Conservation (phyloP, 176 grass and related monocot species). For the Oryza meridionalis region DNA sequence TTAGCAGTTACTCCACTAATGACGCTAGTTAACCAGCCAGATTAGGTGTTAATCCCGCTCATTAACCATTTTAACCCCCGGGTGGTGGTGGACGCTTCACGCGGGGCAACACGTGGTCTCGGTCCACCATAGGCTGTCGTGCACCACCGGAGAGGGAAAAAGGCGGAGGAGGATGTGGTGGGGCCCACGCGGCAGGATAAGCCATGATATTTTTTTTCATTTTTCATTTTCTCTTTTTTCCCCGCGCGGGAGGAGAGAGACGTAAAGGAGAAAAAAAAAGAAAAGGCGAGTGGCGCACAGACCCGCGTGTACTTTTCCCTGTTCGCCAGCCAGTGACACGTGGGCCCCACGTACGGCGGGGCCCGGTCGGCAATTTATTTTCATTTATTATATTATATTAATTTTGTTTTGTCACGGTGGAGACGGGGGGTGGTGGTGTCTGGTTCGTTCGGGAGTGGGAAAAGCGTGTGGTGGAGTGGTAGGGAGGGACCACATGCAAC, state of each 20-base stretch:
- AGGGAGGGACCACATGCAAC: slow-evolving; percentile 44
- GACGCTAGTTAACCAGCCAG: neutral
- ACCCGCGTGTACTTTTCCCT: slow-evolving; percentile 32
- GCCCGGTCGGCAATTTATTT: neutral
- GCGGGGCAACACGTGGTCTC: slow-evolving; percentile 25
- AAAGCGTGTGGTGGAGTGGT: slow-evolving; percentile 45
- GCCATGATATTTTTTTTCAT: neutral
- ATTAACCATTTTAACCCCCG: too few relatives aligned
- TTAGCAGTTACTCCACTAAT: neutral
- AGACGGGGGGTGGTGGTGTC: neutral
- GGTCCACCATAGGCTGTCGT: slow-evolving; percentile 52
- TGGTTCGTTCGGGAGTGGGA: slow-evolving; percentile 38
- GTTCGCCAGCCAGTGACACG: slow-evolving; percentile 25
- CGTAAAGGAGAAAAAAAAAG: neutral
- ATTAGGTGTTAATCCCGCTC: neutral
- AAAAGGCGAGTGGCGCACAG: neutral
- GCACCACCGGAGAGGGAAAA: slow-evolving; percentile 4
- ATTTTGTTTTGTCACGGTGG: neutral
- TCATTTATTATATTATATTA: too few relatives aligned
- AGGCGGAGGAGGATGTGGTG: slow-evolving; percentile 16
- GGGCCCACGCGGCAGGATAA: slow-evolving; percentile 45
- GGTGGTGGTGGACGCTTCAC: neutral
- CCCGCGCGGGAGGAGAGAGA: neutral
- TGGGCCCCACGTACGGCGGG: neutral
- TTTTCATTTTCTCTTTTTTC: neutral